These are phyloP conservation scores for Capniomyces stellatus DNA, from an alignment of 371 early-diverging fungal species.

Conservation along the genomic window DNA sequence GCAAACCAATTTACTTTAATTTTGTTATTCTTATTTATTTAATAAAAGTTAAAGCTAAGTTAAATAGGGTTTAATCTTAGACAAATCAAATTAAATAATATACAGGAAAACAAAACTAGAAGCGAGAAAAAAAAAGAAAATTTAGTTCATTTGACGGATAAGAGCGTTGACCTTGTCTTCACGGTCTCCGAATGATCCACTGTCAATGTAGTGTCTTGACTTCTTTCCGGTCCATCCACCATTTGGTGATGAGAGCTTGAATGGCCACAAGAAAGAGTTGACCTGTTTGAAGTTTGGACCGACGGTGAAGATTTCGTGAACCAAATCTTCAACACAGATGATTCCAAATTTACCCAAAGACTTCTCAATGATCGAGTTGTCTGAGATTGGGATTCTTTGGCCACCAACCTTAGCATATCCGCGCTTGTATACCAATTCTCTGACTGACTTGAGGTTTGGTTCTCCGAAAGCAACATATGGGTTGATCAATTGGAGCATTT, in stretches of 20 bases:
- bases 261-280: constrained; percentile 98
- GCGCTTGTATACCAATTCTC: constrained; percentile 99
- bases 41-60: no score
- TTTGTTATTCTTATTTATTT: no score
- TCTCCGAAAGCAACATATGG: constrained; percentile 96
- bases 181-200: constrained; percentile 96
- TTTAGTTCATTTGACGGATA: constrained; percentile 90
- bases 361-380: constrained; percentile 91
- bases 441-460: constrained; percentile 96
- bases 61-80: no score
- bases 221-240: constrained; percentile 95
- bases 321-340: constrained; percentile 97
- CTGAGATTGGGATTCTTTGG: constrained; percentile 90
- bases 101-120: no score
- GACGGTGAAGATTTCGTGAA: constrained; percentile 98
- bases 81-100: no score
- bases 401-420: constrained; percentile 96
- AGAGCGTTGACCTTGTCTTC: constrained; percentile 88
- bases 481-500: constrained; percentile 96
- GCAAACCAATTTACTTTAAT: no score
- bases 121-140: no score
- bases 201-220: constrained; percentile 91
- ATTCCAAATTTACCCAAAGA: constrained; percentile 90
- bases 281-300: constrained; percentile 95
- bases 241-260: constrained; percentile 96